These are phyloP conservation scores for Pisolithus tinctorius DNA, from an alignment of 768 basidiomycete species.

Conservation along the genomic window DNA sequence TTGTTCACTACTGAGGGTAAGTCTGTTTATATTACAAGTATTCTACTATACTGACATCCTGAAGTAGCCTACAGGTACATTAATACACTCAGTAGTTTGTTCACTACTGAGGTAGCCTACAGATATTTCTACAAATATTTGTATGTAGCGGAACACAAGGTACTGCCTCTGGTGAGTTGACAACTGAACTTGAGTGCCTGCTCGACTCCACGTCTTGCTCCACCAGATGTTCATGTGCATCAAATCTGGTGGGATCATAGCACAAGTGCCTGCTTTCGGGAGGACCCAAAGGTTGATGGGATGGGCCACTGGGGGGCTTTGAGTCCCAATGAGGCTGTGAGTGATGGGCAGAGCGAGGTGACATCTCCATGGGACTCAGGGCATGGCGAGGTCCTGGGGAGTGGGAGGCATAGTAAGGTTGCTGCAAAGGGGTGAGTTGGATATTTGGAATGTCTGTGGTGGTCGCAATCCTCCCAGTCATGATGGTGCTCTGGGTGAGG, in stretches of 20 bases:
- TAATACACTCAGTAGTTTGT: too few species aligned
- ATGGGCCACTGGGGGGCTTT: too few species aligned
- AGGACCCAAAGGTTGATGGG: too few species aligned
- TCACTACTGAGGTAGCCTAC: too few species aligned
- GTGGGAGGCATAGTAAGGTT: constrained; percentile 27
- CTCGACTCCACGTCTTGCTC: constrained; percentile 30
- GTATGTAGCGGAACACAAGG: constrained; percentile 22
- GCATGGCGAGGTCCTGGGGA: constrained; percentile 27
- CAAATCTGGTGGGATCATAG: constrained; percentile 5
- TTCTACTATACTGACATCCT: too few species aligned
- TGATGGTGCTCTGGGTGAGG: constrained; percentile 3
- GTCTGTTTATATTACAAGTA: too few species aligned
- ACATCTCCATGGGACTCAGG: constrained; percentile 35
- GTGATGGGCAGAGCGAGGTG: constrained; percentile 45
- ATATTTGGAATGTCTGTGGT: constrained; percentile 36
- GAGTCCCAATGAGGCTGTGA: constrained; percentile 51
- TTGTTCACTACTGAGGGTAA: too few species aligned
- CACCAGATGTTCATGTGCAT: constrained; percentile 35
- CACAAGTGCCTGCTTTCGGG: too few species aligned
- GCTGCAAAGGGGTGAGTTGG: constrained; percentile 24
- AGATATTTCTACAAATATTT: too few species aligned
- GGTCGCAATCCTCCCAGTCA: constrained; percentile 41
- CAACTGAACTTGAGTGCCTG: constrained; percentile 32
- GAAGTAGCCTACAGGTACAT: too few species aligned
- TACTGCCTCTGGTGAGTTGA: constrained; percentile 9